Percentiles rank a stretch among this genome's conserved stretches.
These are phyloP conservation scores for Macrotyloma uniflorum DNA, from an alignment of 306 rosid genomes.

Conservation along the genomic window DNA sequence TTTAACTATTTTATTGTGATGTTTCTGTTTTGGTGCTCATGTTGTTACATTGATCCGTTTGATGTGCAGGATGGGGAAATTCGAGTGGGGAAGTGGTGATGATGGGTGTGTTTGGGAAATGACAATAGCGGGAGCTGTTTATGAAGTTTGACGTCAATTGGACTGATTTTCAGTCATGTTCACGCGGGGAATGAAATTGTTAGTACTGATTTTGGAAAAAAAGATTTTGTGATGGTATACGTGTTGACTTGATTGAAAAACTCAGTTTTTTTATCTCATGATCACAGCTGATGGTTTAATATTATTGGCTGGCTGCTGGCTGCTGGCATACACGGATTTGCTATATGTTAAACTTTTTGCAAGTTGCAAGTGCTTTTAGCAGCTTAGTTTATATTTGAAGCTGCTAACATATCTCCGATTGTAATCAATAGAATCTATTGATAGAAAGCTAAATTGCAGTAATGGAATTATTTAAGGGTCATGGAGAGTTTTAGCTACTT, in stretches of 20 bases:
- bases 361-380: constrained; percentile 31
- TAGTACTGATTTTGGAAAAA: constrained; percentile 18
- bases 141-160: constrained; percentile 29
- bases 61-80: constrained; percentile 56
- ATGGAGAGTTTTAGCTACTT: constrained; percentile 41
- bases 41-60: constrained; percentile 29
- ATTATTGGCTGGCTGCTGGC: constrained; percentile 21
- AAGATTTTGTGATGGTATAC: constrained; percentile 38
- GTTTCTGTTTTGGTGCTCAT: constrained; percentile 7
- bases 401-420: constrained; percentile 19
- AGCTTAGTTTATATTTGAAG: constrained; percentile 27
- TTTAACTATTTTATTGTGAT: constrained; percentile 15
- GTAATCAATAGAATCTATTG: constrained; percentile 21
- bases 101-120: constrained; percentile 25
- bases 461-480: constrained; percentile 31
- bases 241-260: constrained; percentile 44
- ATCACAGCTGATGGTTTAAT: constrained; percentile 40
- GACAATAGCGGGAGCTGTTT: neutral
- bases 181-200: constrained; percentile 24
- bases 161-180: constrained; percentile 39
- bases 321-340: constrained; percentile 33
- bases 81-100: constrained; percentile 34
- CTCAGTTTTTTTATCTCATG: constrained; percentile 40
- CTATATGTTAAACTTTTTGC: constrained; percentile 34
- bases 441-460: constrained; percentile 22